Conservation (phyloP, 2,329 filamentous ascomycete species). For the Exophiala bonariae region DNA sequence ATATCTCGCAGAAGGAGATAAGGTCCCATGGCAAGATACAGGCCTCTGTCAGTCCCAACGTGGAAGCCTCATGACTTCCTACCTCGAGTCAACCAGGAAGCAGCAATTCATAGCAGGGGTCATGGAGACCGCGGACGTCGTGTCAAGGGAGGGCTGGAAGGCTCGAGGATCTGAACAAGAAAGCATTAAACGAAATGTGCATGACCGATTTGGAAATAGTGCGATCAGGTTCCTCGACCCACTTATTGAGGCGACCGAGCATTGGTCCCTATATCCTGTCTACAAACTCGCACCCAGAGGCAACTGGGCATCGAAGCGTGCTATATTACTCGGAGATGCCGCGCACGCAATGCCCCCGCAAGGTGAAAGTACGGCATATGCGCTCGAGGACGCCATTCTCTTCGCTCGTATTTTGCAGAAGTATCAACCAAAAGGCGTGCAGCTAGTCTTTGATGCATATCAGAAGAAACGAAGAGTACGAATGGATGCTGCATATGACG, state of each 20-base stretch:
- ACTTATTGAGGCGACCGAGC: slow-evolving; percentile 40
- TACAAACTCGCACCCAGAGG: slow-evolving; percentile 45
- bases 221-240: slow-evolving; percentile 37
- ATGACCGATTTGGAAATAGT: slow-evolving; percentile 41
- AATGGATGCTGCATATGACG: slow-evolving; percentile 13
- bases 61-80: slow-evolving; percentile 15
- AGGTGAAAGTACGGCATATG: slow-evolving; percentile 18
- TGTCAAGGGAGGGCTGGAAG: slow-evolving; percentile 17
- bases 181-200: slow-evolving; percentile 42
- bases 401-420: slow-evolving; percentile 11
- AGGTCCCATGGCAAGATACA: slow-evolving; percentile 16
- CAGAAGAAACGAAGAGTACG: slow-evolving; percentile 8
- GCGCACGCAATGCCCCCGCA: slow-evolving; percentile 39
- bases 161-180: slow-evolving; percentile 41
- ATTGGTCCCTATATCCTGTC: slow-evolving; percentile 45
- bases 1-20: neutral
- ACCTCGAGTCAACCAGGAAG: slow-evolving; percentile 11
- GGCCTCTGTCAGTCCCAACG: slow-evolving; percentile 16
- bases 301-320: slow-evolving; percentile 45
- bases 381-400: slow-evolving; percentile 16
- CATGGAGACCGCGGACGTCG: slow-evolving; percentile 17
- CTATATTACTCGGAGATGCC: slow-evolving; percentile 47
- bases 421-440: slow-evolving; percentile 1
- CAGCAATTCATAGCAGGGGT: slow-evolving; percentile 17
- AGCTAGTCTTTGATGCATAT: slow-evolving; percentile 9